Conservation (phyloP, 2,329 filamentous ascomycete genomes). For the Emmonsia crescens region DNA sequence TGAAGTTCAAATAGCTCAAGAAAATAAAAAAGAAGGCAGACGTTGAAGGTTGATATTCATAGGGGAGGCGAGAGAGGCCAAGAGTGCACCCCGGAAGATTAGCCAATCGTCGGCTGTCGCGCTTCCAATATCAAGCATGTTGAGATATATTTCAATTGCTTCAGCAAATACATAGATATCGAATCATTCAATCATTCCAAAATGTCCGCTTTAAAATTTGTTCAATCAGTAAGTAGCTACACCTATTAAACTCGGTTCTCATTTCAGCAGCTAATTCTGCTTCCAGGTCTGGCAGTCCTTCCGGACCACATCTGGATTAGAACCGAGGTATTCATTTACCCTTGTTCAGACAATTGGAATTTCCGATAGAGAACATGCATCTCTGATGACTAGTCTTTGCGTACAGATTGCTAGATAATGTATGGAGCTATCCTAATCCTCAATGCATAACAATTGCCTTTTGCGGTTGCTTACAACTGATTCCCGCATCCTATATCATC, state of each 20-base stretch:
- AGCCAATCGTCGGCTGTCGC: not conserved
- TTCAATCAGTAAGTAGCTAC: conserved; percentile 46
- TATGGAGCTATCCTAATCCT: conserved; percentile 19
- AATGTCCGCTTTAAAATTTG: conserved; percentile 51
- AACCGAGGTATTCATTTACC: conserved; percentile 58
- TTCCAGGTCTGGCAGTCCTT: conserved; percentile 74
- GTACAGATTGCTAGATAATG: conserved; percentile 28
- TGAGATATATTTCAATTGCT: not conserved
- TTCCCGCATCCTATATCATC: not conserved
- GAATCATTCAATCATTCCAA: conserved; percentile 5
- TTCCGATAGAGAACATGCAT: not conserved
- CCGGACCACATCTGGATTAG: conserved; percentile 71
- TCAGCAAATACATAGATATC: not conserved
- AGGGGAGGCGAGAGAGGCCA: not conserved
- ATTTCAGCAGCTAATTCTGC: conserved; percentile 5
- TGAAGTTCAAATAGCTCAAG: not conserved
- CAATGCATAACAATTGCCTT: not conserved
- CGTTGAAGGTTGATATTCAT: not conserved
- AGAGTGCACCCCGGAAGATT: not conserved
- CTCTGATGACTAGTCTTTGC: not conserved
- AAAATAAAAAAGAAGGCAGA: not conserved
- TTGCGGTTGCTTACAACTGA: not conserved
- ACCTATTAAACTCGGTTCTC: conserved; percentile 10
- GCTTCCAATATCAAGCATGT: not conserved
- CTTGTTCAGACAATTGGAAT: not conserved